Conservation (phyloP, 305 asterid species). For the Rubia balearica region DNA sequence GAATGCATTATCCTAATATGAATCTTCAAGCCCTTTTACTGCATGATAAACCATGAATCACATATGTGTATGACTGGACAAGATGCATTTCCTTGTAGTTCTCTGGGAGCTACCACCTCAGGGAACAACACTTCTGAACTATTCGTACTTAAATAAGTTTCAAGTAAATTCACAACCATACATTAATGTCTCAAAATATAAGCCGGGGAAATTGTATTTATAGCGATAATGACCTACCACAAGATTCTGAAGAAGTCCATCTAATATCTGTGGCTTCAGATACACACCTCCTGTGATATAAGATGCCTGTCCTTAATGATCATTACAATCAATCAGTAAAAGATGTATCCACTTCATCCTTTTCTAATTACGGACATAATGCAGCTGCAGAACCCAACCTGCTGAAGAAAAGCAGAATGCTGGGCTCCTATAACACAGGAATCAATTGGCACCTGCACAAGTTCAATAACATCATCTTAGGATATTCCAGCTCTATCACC, state of each 20-base stretch:
- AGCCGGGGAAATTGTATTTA: too few relatives aligned
- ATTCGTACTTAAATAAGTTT: neutral
- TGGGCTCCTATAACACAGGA: conserved; percentile 77
- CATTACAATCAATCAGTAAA: conserved; percentile 17
- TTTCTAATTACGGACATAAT: neutral
- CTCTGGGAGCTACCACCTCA: neutral
- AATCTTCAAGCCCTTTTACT: too few relatives aligned
- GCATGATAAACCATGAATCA: too few relatives aligned
- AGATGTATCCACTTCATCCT: conserved; percentile 6
- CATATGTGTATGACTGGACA: neutral
- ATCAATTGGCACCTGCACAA: conserved; percentile 82
- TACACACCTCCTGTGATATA: conserved; percentile 84
- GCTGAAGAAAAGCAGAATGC: conserved; percentile 94
- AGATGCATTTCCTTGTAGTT: neutral
- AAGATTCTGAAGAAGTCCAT: conserved; percentile 78
- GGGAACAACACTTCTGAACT: neutral
- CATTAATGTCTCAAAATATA: neutral
- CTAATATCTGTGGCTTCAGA: conserved; percentile 75
- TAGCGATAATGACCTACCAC: conserved; percentile 39
- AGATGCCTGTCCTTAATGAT: conserved; percentile 59
- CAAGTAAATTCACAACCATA: neutral
- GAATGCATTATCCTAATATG: too few relatives aligned
- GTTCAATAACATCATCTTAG: conserved; percentile 8
- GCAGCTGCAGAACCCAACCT: conserved; percentile 39
- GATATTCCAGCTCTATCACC: neutral